Percentiles rank a stretch among this genome's conserved stretches.
Conservation (phyloP, 2,329 filamentous ascomycete species). For the Cercospora sp. region DNA sequence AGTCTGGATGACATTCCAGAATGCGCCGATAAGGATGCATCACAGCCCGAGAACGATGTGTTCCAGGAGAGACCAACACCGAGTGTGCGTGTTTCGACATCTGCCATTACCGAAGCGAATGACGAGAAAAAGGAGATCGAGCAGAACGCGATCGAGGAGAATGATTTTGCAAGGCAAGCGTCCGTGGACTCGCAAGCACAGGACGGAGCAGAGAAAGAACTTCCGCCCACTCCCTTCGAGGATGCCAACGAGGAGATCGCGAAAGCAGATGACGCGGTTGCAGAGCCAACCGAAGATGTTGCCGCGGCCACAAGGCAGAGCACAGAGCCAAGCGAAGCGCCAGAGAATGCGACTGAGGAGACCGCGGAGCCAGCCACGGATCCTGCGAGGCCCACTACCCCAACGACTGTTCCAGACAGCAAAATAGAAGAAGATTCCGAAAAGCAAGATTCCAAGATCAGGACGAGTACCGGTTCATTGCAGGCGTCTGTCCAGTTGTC, state of each 20-base stretch:
- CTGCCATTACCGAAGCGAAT: not conserved
- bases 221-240: constrained; percentile 25
- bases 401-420: not conserved
- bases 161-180: not conserved
- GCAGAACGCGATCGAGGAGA: constrained; percentile 6
- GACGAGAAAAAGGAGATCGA: constrained; percentile 10
- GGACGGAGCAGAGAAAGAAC: constrained; percentile 11
- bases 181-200: constrained; percentile 16
- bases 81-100: constrained; percentile 5
- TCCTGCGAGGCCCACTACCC: not conserved
- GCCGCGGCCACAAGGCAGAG: not conserved
- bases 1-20: constrained; percentile 31
- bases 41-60: not conserved
- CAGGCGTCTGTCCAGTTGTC: not conserved
- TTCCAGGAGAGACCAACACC: constrained; percentile 8
- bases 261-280: constrained; percentile 7
- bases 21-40: constrained; percentile 1
- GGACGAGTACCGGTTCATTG: constrained; percentile 6
- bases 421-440: not conserved
- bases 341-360: not conserved
- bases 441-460: constrained; percentile 1
- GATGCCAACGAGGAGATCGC: constrained; percentile 24
- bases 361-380: not conserved
- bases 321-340: not conserved
- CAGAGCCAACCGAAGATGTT: not conserved